A percentile compares a stretch with the other conserved stretches of the same genome.
Conservation (phyloP, 441 rosid species). For the Mallotus repandus region DNA sequence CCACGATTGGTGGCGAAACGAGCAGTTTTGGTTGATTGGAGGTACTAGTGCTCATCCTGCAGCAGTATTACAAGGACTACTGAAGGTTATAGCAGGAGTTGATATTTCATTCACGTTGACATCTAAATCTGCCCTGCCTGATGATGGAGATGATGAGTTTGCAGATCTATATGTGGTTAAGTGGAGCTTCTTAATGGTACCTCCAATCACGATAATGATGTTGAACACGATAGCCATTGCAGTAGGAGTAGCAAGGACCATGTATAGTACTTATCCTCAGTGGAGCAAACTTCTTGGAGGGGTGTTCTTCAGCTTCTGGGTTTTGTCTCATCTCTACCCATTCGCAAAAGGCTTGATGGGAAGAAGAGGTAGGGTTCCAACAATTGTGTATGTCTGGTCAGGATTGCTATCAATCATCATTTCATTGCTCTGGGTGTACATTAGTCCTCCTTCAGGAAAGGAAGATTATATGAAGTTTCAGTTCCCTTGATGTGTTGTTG, state of each 20-base stretch:
- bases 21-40: constrained; percentile 72
- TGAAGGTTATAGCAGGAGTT: constrained; percentile 66
- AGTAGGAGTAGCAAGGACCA: constrained; percentile 51
- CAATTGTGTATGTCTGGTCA: constrained; percentile 64
- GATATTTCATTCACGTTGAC: constrained; percentile 71
- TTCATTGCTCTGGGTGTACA: constrained; percentile 55
- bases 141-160: constrained; percentile 61
- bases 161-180: constrained; percentile 54
- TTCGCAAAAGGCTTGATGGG: constrained; percentile 79
- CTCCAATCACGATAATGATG: constrained; percentile 64
- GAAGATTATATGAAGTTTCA: constrained; percentile 57
- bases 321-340: constrained; percentile 61
- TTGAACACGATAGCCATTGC: constrained; percentile 54
- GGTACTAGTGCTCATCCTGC: constrained; percentile 79
- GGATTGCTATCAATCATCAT: constrained; percentile 53
- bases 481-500: constrained; percentile 41
- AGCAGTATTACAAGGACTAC: constrained; percentile 61
- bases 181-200: constrained; percentile 66
- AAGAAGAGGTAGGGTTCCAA: constrained; percentile 57
- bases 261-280: constrained; percentile 57
- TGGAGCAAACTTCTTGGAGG: constrained; percentile 80
- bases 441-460: constrained; percentile 50
- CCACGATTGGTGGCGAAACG: constrained; percentile 78
- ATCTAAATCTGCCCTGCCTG: constrained; percentile 53
- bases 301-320: constrained; percentile 78